Evolutionary conservation across 805 yeast genomes (phyloP).

Genomic region (Priceomyces medius): DNA sequence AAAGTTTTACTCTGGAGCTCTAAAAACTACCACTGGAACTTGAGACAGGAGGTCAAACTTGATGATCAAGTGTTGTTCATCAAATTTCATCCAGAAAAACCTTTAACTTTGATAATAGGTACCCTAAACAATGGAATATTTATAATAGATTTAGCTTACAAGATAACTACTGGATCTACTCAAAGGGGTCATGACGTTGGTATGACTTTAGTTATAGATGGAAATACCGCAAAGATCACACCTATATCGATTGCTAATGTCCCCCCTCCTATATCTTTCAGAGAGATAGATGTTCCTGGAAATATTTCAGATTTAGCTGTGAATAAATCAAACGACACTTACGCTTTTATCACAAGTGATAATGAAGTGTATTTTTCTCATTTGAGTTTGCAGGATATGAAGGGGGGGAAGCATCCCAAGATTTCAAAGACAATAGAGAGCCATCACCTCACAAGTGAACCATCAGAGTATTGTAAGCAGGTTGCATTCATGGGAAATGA

Average conservation of each 20-base stretch:
- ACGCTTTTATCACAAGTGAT: constrained; percentile 57
- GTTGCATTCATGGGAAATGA: constrained; percentile 54
- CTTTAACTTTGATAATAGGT: constrained; percentile 69
- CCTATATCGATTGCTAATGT: constrained; percentile 83
- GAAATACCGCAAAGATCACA: constrained; percentile 65
- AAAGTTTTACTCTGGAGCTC: constrained; percentile 86
- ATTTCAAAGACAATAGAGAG: constrained; percentile 30
- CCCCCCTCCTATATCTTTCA: constrained; percentile 89
- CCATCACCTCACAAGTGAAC: constrained; percentile 34
- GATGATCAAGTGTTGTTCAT: constrained; percentile 40
- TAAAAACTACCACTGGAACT: constrained; percentile 93
- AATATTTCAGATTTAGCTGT: constrained; percentile 67
- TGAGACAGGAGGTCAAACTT: constrained; percentile 70
- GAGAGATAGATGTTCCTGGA: constrained; percentile 54
- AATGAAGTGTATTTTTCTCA: constrained; percentile 33
- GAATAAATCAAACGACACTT: constrained; percentile 53
- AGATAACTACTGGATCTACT: constrained; percentile 67
- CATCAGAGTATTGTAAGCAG: constrained; percentile 57
- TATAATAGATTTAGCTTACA: constrained; percentile 65
- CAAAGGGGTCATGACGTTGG: constrained; percentile 71
- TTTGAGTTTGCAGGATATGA: constrained; percentile 50
- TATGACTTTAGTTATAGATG: constrained; percentile 79
- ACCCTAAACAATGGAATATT: constrained; percentile 47
- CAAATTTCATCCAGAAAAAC: constrained; percentile 89
- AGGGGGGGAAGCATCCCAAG: constrained; percentile 48